Evolutionary conservation across 805 yeast species (phyloP).

Genomic region (Pichia kluyveri): DNA sequence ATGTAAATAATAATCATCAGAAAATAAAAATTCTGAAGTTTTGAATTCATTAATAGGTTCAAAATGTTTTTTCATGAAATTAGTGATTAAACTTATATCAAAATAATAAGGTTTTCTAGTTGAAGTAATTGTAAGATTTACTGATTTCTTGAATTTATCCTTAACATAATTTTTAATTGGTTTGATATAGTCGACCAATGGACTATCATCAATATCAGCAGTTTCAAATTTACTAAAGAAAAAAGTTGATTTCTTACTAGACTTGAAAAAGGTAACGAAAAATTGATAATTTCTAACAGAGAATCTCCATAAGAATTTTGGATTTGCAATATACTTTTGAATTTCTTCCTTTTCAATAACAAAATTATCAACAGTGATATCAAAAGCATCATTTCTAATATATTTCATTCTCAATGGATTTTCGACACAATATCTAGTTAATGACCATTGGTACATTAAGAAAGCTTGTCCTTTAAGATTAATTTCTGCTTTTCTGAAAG

Average conservation of each 20-base stretch:
- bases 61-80: not conserved
- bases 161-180: not conserved
- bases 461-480: not conserved
- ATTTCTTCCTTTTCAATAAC: not conserved
- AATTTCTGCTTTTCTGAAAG: not conserved
- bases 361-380: not conserved
- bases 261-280: not conserved
- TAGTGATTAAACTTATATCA: not conserved
- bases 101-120: not conserved
- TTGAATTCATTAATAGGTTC: not conserved
- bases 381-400: not conserved
- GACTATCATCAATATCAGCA: not conserved
- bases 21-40: not conserved
- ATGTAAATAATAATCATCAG: constrained; percentile 1
- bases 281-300: not conserved
- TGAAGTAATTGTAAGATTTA: not conserved
- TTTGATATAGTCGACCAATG: not conserved
- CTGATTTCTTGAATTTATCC: not conserved
- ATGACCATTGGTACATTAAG: not conserved
- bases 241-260: not conserved
- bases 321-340: not conserved
- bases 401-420: not conserved
- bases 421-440: not conserved
- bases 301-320: not conserved
- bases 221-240: not conserved